A percentile compares a stretch with the other conserved stretches of the same genome.
phyloP scores from a whole-genome alignment of 371 early-diverging fungal genomes.

The Lichtheimia ornata region DNA sequence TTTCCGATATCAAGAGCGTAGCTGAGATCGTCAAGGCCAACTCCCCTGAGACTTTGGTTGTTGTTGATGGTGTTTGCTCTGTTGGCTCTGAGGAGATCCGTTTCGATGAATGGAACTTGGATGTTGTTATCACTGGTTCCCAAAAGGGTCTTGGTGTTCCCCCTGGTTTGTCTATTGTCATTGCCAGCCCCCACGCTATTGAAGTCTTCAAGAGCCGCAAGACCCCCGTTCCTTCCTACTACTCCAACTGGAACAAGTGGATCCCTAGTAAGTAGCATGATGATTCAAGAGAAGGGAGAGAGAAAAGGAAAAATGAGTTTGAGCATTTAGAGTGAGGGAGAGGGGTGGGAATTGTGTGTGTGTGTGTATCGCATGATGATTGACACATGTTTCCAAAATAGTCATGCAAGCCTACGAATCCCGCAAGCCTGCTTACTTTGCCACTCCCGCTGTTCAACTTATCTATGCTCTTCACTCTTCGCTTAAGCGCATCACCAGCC shows the following conservation, averaged over 20 bases:
- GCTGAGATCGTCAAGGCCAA: slow-evolving; percentile 71
- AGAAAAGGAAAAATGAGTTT: not conserved
- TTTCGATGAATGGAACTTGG: slow-evolving; percentile 92
- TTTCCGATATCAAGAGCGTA: slow-evolving; percentile 80
- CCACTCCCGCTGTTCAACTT: slow-evolving; percentile 96
- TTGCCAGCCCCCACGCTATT: slow-evolving; percentile 77
- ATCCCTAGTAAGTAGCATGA: slow-evolving; percentile 62
- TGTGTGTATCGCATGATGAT: not conserved
- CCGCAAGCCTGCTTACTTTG: slow-evolving; percentile 92
- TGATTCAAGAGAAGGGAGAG: slow-evolving; percentile 1
- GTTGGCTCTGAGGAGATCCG: slow-evolving; percentile 92
- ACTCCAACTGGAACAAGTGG: slow-evolving; percentile 85
- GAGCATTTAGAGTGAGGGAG: no score
- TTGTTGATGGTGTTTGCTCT: slow-evolving; percentile 96
- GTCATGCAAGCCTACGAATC: slow-evolving; percentile 95
- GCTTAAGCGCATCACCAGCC: slow-evolving; percentile 75
- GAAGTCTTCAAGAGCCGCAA: slow-evolving; percentile 71
- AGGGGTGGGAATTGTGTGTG: no score
- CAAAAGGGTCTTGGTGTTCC: slow-evolving; percentile 96
- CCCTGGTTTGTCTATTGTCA: slow-evolving; percentile 84
- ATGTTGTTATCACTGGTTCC: slow-evolving; percentile 87
- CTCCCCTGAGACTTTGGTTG: slow-evolving; percentile 88
- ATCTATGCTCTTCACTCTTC: slow-evolving; percentile 87
- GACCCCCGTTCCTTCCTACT: slow-evolving; percentile 73
- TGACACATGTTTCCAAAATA: slow-evolving; percentile 16